phyloP scores from a whole-genome alignment of 306 rosid species.

The Heteromeles arbutifolia region DNA sequence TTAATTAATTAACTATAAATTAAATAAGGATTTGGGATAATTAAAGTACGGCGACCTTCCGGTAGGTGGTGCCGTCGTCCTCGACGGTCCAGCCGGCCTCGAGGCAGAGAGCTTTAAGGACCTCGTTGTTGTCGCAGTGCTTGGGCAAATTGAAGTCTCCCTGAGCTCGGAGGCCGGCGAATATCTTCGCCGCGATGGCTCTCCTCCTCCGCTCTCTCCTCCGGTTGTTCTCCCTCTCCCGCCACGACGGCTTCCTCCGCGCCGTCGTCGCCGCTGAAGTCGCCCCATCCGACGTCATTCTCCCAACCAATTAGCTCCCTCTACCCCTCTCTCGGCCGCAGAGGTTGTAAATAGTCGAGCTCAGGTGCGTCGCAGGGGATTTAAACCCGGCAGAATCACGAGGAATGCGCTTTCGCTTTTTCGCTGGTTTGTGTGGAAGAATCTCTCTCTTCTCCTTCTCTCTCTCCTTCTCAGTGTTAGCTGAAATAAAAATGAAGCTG shows the following conservation, averaged over 20 bases:
- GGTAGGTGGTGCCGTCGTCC: constrained; percentile 84
- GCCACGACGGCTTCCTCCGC: constrained; percentile 81
- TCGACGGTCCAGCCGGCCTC: constrained; percentile 95
- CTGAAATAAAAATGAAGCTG: background rate
- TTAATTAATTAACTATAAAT: background rate
- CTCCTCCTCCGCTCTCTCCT: constrained; percentile 76
- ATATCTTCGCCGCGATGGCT: constrained; percentile 76
- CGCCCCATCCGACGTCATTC: constrained; percentile 82
- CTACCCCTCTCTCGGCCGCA: background rate
- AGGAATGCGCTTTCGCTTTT: constrained; percentile 43
- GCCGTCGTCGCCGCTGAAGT: constrained; percentile 47
- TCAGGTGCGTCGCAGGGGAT: constrained; percentile 33
- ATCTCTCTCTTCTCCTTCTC: constrained; percentile 17
- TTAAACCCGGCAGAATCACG: constrained; percentile 42
- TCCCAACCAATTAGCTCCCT: constrained; percentile 18
- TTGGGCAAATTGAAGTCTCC: constrained; percentile 79
- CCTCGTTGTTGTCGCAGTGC: constrained; percentile 85
- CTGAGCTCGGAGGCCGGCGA: constrained; percentile 69
- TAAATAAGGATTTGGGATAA: background rate
- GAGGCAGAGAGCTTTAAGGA: constrained; percentile 67
- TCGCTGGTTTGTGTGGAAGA: constrained; percentile 37
- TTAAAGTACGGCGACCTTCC: constrained; percentile 43
- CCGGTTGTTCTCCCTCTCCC: constrained; percentile 81
- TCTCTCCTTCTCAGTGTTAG: background rate
- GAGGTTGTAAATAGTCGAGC: background rate